Evolutionary conservation across 2,329 filamentous ascomycete species (phyloP), one percentile per base, ranked within the genome.

Genomic region (Meredithiella fracta): DNA sequence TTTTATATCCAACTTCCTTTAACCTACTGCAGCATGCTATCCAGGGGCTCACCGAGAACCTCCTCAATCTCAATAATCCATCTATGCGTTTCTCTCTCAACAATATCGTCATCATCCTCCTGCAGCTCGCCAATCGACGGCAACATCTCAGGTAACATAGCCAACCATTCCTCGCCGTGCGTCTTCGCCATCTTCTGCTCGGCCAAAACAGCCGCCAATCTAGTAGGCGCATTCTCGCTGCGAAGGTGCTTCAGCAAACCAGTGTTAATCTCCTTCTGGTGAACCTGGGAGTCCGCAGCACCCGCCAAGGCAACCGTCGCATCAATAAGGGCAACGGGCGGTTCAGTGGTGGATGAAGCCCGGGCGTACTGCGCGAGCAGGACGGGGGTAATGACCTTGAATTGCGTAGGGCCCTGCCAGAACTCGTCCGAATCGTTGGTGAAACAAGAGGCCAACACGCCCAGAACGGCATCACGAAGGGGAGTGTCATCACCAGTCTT

Each of bases 111-210:
- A 62, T 97, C 92, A 66, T 98, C 92, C 66, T 98, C 92, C 70
- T 95, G 85, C 64, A 95, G 68, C 72, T 98, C 92, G 64, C 87
- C 94, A 63, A 99, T 95, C 61, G 91, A 87, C 20, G 94, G 91
- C 66, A 98, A 71, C 85, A 96, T 97, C 76, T 98, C 92, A 0
- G 91, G 88, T 65, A 97, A 68, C 72, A 94, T 78, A 1, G 82
- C 79, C 59, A 98, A 70, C 92, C 92, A 98, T 65, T 98, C 92
- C 67, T 97, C 90, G 58, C 90, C 90, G 25, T 97, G 70, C 51
- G 79, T 75, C 62, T 85, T 80, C 11, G 89, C 94, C 60, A 97
- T 73, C 14, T 77, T 78, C 65, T 89, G 84, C 71, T 97, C 80
- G 62, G 84, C 84, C 68, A 82, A 82, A 37, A 98, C 83, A 0